phyloP scores from a whole-genome alignment of 2,329 filamentous ascomycete genomes.

The Ambrosiella cleistominuta region DNA sequence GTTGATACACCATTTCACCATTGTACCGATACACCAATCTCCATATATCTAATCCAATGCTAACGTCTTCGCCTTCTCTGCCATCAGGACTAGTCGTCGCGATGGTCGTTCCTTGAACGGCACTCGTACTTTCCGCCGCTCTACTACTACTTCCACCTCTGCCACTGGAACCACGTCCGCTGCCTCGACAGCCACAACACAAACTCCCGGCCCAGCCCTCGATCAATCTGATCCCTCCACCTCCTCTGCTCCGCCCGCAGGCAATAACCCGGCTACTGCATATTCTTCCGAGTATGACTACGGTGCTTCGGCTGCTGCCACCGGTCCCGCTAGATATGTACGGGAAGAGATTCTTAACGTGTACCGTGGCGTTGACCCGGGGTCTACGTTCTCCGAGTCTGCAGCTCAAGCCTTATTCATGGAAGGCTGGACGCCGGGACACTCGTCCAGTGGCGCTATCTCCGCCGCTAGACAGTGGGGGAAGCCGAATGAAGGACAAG shows the following conservation, averaged over 20 bases:
- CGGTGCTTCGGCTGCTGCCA: conserved; percentile 19
- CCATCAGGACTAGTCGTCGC: conserved; percentile 33
- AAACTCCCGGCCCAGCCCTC: background rate
- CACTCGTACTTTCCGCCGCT: conserved; percentile 46
- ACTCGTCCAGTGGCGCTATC: background rate
- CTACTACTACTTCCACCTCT: conserved; percentile 37
- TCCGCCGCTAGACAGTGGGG: conserved; percentile 48
- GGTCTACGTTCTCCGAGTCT: conserved; percentile 23
- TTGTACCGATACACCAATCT: background rate
- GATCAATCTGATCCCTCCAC: background rate
- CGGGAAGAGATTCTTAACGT: conserved; percentile 65
- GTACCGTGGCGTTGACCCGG: conserved; percentile 34
- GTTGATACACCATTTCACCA: no score
- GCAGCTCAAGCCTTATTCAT: conserved; percentile 37
- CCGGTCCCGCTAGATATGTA: conserved; percentile 46
- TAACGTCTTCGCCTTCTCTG: background rate
- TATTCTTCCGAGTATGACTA: conserved; percentile 17
- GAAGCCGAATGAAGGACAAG: conserved; percentile 55
- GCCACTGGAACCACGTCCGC: conserved; percentile 23
- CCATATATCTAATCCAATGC: background rate
- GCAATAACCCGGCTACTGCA: conserved; percentile 16
- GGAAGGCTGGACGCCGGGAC: conserved; percentile 59
- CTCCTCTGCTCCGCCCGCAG: conserved; percentile 16
- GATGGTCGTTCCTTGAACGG: conserved; percentile 42
- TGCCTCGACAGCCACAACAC: conserved; percentile 20